A percentile compares a stretch with the other conserved stretches of the same genome.
phyloP scores from a whole-genome alignment of 129 eudicot species.

The Arctium minus region DNA sequence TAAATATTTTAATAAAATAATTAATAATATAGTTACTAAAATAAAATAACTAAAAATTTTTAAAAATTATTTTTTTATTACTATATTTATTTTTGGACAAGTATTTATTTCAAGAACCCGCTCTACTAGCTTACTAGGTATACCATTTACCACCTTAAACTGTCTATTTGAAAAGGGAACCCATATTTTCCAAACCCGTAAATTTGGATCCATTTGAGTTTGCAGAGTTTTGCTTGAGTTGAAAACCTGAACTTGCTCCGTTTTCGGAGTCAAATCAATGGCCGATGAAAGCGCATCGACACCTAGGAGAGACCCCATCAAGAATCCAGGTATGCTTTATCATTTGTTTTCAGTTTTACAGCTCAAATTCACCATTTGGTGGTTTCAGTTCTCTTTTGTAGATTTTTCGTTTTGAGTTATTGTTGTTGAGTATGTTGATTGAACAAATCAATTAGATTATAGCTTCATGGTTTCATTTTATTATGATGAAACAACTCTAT shows the following conservation, averaged over 20 bases:
- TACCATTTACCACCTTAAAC: neutral
- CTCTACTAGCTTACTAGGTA: neutral
- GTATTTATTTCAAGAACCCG: too few species aligned
- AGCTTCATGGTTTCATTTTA: neutral
- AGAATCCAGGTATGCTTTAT: slow-evolving; percentile 52
- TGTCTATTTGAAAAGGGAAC: neutral
- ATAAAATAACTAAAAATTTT: too few species aligned
- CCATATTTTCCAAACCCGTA: neutral
- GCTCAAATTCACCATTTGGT: neutral
- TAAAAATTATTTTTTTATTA: too few species aligned
- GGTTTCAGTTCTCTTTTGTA: neutral
- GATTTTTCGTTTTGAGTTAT: neutral
- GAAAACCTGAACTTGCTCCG: slow-evolving; percentile 9
- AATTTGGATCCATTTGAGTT: neutral
- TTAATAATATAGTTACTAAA: too few species aligned
- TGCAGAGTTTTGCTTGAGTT: slow-evolving; percentile 11
- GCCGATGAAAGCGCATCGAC: slow-evolving; percentile 61
- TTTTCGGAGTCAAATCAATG: slow-evolving; percentile 35
- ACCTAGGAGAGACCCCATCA: slow-evolving; percentile 69
- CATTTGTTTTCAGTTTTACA: neutral
- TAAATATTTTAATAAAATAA: too few species aligned
- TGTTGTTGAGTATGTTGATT: neutral
- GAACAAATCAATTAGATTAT: neutral
- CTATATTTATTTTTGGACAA: too few species aligned
- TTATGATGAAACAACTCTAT: neutral